These are phyloP conservation scores for Kodamaea alishanica DNA, from an alignment of 1,139 yeast species.

Conservation along the genomic window DNA sequence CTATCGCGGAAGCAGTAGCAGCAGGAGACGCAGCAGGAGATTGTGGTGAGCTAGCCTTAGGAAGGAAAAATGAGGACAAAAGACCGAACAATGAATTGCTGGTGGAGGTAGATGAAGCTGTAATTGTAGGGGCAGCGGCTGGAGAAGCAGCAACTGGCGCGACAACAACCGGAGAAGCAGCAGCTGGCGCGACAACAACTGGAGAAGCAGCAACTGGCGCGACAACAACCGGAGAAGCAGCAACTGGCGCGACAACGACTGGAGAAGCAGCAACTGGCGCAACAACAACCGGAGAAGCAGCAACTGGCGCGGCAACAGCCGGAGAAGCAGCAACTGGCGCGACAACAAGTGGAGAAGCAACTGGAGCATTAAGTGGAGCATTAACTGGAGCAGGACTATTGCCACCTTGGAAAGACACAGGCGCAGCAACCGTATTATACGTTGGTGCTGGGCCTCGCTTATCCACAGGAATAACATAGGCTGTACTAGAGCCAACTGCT, in stretches of 20 bases:
- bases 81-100: constrained; percentile 6
- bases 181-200: constrained; percentile 10
- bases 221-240: constrained; percentile 9
- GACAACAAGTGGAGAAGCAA: constrained; percentile 12
- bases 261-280: constrained; percentile 15
- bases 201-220: constrained; percentile 8
- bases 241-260: constrained; percentile 17
- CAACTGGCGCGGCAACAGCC: constrained; percentile 10
- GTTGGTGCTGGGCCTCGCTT: constrained; percentile 4
- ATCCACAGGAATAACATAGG: constrained; percentile 9
- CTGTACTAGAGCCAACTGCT: constrained; percentile 7
- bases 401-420: constrained; percentile 9
- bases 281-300: constrained; percentile 5
- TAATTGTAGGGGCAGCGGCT: constrained; percentile 1
- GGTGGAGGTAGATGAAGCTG: constrained; percentile 4
- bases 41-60: not conserved
- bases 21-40: constrained; percentile 4
- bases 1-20: constrained; percentile 6
- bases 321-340: constrained; percentile 12
- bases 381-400: constrained; percentile 9
- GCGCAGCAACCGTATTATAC: constrained; percentile 6
- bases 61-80: no score
- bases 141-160: constrained; percentile 7
- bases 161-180: constrained; percentile 9
- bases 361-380: constrained; percentile 14